These are phyloP conservation scores for Tricholoma terreum DNA, from an alignment of 768 basidiomycete genomes.

Conservation along the genomic window DNA sequence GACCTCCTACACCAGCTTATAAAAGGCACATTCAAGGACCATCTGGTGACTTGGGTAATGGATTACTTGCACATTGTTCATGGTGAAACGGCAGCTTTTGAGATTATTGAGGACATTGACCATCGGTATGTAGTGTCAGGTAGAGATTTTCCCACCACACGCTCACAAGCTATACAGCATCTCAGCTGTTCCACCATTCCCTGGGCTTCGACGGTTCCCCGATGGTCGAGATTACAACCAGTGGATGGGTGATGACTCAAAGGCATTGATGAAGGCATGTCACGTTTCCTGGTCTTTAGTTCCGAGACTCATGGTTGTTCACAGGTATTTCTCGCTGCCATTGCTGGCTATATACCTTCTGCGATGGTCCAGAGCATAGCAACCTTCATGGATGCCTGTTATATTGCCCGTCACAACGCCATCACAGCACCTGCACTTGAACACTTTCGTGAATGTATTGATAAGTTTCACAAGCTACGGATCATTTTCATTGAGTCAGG, in stretches of 20 bases:
- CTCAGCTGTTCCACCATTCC: slow-evolving; percentile 18
- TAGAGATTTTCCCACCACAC: not conserved
- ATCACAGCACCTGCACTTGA: slow-evolving; percentile 15
- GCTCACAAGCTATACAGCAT: slow-evolving; percentile 11
- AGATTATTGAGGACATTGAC: no score
- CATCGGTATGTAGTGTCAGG: slow-evolving; percentile 22
- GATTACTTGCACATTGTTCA: slow-evolving; percentile 20
- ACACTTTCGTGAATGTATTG: no score
- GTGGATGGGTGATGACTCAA: no score
- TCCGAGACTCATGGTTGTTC: not conserved
- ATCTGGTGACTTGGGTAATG: no score
- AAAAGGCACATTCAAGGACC: no score
- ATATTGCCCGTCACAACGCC: slow-evolving; percentile 16
- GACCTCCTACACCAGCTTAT: no score
- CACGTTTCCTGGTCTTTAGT: not conserved
- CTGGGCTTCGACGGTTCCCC: no score
- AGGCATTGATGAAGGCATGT: slow-evolving; percentile 30
- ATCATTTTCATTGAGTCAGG: no score
- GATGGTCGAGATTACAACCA: no score
- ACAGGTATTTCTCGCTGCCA: no score
- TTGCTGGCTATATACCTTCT: no score
- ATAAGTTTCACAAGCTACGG: no score
- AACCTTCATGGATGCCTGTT: slow-evolving; percentile 20
- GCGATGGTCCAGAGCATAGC: slow-evolving; percentile 16
- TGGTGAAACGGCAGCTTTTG: slow-evolving; percentile 17